These are phyloP conservation scores for Elongisporangium senticosum DNA, from an alignment of 352 stramenopile species.

Conservation along the genomic window DNA sequence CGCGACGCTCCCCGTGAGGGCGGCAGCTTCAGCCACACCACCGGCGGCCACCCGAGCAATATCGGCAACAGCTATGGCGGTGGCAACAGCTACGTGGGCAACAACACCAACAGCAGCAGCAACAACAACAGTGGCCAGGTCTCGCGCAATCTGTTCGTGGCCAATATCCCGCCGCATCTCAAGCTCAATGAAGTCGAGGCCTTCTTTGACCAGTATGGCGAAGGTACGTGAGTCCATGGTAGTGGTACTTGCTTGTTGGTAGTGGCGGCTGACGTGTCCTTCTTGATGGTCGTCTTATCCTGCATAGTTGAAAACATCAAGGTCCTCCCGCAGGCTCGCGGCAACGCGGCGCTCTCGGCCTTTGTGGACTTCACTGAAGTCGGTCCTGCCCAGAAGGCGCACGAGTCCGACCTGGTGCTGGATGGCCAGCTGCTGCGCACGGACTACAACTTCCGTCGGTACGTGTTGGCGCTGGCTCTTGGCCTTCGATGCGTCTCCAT, in stretches of 20 bases:
- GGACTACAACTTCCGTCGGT: constrained; percentile 55
- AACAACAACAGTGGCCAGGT: constrained; percentile 9
- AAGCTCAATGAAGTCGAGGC: constrained; percentile 53
- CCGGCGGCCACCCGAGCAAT: constrained; percentile 9
- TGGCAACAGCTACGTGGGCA: neutral
- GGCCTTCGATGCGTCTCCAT: neutral
- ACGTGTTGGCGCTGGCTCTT: constrained; percentile 1
- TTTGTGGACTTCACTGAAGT: constrained; percentile 56
- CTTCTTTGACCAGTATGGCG: constrained; percentile 50
- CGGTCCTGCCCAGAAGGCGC: constrained; percentile 31
- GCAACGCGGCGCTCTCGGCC: constrained; percentile 49
- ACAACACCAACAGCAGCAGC: neutral
- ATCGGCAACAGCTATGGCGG: constrained; percentile 8
- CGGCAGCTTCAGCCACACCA: neutral
- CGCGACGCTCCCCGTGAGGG: constrained; percentile 1
- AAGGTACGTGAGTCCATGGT: constrained; percentile 16
- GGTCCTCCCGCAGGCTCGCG: constrained; percentile 37
- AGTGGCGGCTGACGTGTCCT: neutral
- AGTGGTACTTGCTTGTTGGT: neutral
- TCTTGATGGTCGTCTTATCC: constrained; percentile 1
- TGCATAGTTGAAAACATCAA: constrained; percentile 52
- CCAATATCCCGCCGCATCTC: constrained; percentile 57
- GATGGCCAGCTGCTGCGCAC: constrained; percentile 33
- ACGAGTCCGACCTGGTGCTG: constrained; percentile 36
- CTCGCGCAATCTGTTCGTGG: constrained; percentile 53